Percentiles rank a stretch among this genome's conserved stretches.
These are phyloP conservation scores for Pythium chondricola DNA, from an alignment of 352 stramenopile species.

Conservation along the genomic window DNA sequence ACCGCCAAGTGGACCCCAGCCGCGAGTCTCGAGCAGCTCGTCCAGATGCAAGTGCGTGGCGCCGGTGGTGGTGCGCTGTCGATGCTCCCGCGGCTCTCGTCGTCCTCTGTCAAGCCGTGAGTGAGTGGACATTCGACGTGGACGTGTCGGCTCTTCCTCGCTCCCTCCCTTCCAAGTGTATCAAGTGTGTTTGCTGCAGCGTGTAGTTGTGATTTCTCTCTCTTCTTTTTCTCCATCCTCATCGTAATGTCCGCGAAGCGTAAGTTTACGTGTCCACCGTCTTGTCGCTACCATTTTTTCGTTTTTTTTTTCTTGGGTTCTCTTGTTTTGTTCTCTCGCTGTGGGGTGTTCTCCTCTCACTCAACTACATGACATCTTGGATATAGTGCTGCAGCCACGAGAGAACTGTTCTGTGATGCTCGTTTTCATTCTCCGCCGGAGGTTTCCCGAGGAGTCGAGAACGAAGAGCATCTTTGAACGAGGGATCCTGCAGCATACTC, in stretches of 20 bases:
- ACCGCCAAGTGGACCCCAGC: slow-evolving; percentile 45
- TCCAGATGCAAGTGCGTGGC: slow-evolving; percentile 77
- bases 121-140: background rate
- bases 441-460: slow-evolving; percentile 10
- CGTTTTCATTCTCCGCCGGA: background rate
- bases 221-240: background rate
- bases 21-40: slow-evolving; percentile 75
- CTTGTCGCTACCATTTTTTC: background rate
- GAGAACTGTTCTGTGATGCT: background rate
- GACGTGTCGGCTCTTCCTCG: background rate
- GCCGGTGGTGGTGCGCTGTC: slow-evolving; percentile 40
- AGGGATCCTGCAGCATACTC: slow-evolving; percentile 28
- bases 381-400: slow-evolving; percentile 13
- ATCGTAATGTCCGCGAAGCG: too few species aligned
- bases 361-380: slow-evolving; percentile 1
- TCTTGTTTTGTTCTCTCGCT: slow-evolving; percentile 2
- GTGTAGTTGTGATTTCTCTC: background rate
- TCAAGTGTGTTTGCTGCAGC: too few species aligned
- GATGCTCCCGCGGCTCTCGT: slow-evolving; percentile 52
- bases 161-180: background rate
- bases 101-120: slow-evolving; percentile 10
- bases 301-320: background rate
- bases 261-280: too few species aligned
- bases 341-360: background rate
- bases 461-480: slow-evolving; percentile 34